phyloP scores from a whole-genome alignment of 1,139 yeast genomes.

The Scheffersomyces insectosa region DNA sequence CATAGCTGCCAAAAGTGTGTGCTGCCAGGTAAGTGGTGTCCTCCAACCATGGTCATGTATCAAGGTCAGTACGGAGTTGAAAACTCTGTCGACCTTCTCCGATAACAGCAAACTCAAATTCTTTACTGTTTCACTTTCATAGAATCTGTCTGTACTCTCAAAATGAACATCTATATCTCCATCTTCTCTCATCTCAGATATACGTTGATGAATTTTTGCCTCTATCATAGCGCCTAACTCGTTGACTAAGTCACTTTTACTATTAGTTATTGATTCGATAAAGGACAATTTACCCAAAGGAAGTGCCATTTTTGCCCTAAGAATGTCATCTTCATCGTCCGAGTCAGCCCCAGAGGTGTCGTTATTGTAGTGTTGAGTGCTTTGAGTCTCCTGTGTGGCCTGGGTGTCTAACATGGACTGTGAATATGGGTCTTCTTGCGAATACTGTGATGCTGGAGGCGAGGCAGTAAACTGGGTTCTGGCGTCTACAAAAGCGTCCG shows the following conservation, averaged over 20 bases:
- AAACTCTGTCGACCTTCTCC: conserved; percentile 17
- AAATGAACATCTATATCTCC: conserved; percentile 1
- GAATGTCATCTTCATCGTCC: conserved; percentile 5
- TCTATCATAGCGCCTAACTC: conserved; percentile 43
- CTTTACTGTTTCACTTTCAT: conserved; percentile 11
- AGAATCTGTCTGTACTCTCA: not conserved
- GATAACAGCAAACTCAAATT: conserved; percentile 24
- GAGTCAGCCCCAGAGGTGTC: not conserved
- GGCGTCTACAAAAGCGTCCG: conserved; percentile 1
- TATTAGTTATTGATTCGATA: conserved; percentile 21
- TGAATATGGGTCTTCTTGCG: not conserved
- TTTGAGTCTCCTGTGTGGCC: not conserved
- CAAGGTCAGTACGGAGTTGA: conserved; percentile 8
- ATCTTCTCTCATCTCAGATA: conserved; percentile 10
- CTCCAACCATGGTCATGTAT: conserved; percentile 10
- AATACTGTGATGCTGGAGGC: not conserved
- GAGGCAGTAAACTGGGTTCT: not conserved
- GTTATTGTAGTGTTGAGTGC: not conserved
- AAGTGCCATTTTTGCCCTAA: conserved; percentile 6
- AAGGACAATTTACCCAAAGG: conserved; percentile 4
- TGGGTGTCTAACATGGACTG: not conserved
- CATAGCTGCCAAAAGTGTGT: conserved; percentile 25
- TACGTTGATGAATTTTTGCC: conserved; percentile 24
- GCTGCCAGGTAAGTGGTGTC: conserved; percentile 26
- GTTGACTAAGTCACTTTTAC: conserved; percentile 32